Evolutionary conservation across 768 basidiomycete genomes (phyloP), one percentile per base, ranked within the genome.

Genomic region (Dioszegia hungarica): DNA sequence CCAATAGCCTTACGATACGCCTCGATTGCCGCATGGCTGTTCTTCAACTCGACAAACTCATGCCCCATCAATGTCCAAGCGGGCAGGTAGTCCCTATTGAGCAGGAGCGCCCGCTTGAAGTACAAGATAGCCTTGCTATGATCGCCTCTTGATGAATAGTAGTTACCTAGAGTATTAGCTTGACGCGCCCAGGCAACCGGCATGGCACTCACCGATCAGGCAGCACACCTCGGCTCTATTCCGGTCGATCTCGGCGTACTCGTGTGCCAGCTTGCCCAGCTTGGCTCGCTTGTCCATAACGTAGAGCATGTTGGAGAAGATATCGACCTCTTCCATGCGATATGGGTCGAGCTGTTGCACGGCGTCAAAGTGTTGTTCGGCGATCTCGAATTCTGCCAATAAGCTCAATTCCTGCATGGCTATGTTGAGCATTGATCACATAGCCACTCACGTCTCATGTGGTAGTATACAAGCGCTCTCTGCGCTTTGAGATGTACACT

Each of bases 41-140:
- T 98, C 78, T 98, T 98, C 86, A 95, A 86, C 78, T 99, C 95
- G 40, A 99, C 88, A 67, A 89, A 97, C 77, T 98, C 95, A 70
- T 99, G 95, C 1, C 95, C 95, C 90, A 99, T 92, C 61, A 99
- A 78, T 3, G 94, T 98, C 95, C 95, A 99, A 5, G 95, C 95
- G 6, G 92, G 89, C 41, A 98, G 81, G 77, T 92, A 98, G 1
- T 88, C 92, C 54, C 89, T 83, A 75, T 99, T 93, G 44, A 99
- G 83, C 69, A 93, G 87, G n/a, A 92, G 88, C 8, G 94, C 91
- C 57, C 93, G 83, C 61, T 87, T 82, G 78, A 98, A 98, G 77
- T 97, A 97, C 67, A 87, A 87, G 63, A 97, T 86, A 1, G 95
- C 92, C 77, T 94, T 93, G 74, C 90, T 90, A 75, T 97, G 92